Base-by-base conservation (phyloP, 2,329 filamentous ascomycete genomes). In the Gnomoniopsis smithogilvyi region DNA sequence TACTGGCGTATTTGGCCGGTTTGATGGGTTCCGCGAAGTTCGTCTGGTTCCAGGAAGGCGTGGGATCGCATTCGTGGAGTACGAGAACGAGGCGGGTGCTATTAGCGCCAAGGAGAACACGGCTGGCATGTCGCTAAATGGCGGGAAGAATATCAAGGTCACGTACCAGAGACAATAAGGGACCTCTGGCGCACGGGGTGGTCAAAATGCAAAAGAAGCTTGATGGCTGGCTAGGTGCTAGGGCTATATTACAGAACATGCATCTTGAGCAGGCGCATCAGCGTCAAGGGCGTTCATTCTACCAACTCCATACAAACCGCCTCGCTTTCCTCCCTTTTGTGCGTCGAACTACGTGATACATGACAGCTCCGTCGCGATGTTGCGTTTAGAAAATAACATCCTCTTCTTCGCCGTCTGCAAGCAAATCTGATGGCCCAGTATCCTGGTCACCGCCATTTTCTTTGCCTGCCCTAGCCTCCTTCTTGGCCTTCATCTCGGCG, bases 1-100 rank as follows among this genome's bases (percentile, higher is more conserved):
- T 56, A 89, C 87, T 0, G 81, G 82, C 34, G 86, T 98, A 63
- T 99, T 98, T 76, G 86, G 87, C 53, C 87, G 90, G 51, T 99
- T 96, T 77, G 91, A 96, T 63, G 94, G 94, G 26, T 97, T 99
- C 80, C 89, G 89, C 71, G 95, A 99, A 78, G 91, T 97, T 49
- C 86, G 95, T 68, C 76, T 92, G 71, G 94, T 98, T 49, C 93
- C 94, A 6, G 90, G 92, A 33, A 82, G 94, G 54, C 88, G 86
- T 64, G 92, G 92, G 3, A 93, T 99, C 73, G 95, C 92, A 0
- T 99, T 99, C 73, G 92, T 97, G 61, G 95, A 99, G 74, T 99
- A 98, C 76, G 92, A 96, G 68, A 87, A 85, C 65, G 92, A 98
- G 76, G 83, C 88, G 51, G 92, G 91, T 46, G 93, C 95, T 30